Conservation (phyloP, 2,329 filamentous ascomycete species). For the Fusarium sp. region DNA sequence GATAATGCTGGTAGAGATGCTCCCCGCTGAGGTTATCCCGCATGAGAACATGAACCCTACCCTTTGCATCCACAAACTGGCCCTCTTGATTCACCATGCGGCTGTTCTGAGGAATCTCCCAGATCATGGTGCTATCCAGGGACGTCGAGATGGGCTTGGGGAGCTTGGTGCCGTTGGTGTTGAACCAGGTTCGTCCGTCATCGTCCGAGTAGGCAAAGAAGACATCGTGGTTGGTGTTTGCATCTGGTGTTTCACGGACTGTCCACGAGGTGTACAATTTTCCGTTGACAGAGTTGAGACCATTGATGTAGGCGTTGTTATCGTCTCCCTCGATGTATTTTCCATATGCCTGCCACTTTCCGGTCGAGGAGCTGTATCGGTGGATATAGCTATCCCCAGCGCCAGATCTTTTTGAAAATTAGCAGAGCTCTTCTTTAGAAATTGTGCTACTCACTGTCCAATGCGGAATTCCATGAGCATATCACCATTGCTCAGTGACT, state of each 20-base stretch:
- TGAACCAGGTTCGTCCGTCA: constrained; percentile 26
- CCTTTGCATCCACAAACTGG: constrained; percentile 19
- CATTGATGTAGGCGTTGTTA: constrained; percentile 33
- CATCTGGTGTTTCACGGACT: constrained; percentile 24
- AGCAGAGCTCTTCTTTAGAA: rapidly evolving
- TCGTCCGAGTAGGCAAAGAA: constrained; percentile 33
- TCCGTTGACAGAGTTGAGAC: constrained; percentile 15
- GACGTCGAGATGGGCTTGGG: constrained; percentile 19
- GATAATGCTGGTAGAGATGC: constrained; percentile 26
- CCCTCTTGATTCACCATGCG: constrained; percentile 34
- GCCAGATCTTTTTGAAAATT: constrained; percentile 1
- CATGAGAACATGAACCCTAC: constrained; percentile 27
- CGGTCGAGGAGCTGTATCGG: constrained; percentile 31
- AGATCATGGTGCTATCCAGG: constrained; percentile 14
- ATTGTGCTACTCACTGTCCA: constrained; percentile 13
- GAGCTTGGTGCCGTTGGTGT: constrained; percentile 16
- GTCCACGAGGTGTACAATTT: constrained; percentile 33
- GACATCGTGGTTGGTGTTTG: constrained; percentile 30
- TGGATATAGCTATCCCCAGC: constrained; percentile 32
- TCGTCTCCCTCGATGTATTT: constrained; percentile 29
- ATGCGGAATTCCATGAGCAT: constrained; percentile 26
- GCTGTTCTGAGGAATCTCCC: constrained; percentile 27
- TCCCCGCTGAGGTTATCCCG: constrained; percentile 19
- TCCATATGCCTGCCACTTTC: constrained; percentile 22
- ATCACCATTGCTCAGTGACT: constrained; percentile 17